phyloP scores from a whole-genome alignment of 1,284 basidiomycete genomes.

The Neolentinus lepideus region DNA sequence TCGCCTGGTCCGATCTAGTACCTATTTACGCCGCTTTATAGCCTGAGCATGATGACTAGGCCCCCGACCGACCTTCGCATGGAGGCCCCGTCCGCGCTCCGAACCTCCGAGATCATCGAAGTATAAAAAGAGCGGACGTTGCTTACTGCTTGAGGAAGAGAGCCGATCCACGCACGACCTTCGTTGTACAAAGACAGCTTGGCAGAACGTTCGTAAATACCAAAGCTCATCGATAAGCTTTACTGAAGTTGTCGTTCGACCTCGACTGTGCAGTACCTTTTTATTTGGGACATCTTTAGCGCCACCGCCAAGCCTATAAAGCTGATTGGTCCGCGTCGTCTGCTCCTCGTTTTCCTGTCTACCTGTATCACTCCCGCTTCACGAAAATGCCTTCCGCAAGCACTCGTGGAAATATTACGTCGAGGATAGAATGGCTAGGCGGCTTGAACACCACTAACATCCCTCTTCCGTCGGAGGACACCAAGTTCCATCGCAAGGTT shows the following conservation, averaged over 20 bases:
- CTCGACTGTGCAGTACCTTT: not conserved
- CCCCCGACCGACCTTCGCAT: not conserved
- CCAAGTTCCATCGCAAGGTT: slow-evolving; percentile 88
- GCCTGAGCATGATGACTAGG: not conserved
- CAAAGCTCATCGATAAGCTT: not conserved
- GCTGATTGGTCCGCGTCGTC: slow-evolving; percentile 8
- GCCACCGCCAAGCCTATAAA: slow-evolving; percentile 22
- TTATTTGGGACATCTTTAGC: slow-evolving; percentile 8
- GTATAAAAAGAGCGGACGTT: not conserved
- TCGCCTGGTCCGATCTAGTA: not conserved
- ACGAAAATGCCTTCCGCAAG: slow-evolving; percentile 11
- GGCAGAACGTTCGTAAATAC: not conserved
- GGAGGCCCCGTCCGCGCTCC: not conserved
- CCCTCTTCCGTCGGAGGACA: slow-evolving; percentile 63
- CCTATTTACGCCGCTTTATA: not conserved
- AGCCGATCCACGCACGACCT: not conserved
- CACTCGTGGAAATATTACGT: slow-evolving; percentile 37
- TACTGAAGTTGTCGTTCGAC: not conserved
- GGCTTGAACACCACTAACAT: slow-evolving; percentile 68
- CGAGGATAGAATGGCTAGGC: slow-evolving; percentile 90
- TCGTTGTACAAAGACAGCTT: not conserved
- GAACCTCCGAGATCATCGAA: not conserved
- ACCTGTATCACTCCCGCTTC: slow-evolving; percentile 7
- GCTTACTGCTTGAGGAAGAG: not conserved
- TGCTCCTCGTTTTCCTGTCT: slow-evolving; percentile 4